Conservation (phyloP, 2,329 filamentous ascomycete species). For the Pseudogymnoascus verrucosus region DNA sequence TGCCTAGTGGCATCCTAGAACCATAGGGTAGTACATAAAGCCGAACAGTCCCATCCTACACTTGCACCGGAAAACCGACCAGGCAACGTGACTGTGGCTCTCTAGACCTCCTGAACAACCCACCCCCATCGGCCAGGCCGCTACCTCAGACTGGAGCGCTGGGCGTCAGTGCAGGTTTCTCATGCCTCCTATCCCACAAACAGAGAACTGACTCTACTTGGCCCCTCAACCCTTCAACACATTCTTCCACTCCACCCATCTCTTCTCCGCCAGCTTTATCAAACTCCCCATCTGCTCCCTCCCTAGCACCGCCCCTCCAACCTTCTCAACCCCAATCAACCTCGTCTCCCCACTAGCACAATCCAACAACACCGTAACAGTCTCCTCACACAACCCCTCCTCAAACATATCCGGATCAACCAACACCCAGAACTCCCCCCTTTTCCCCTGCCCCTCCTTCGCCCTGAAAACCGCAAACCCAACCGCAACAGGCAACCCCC, state of each 20-base stretch:
- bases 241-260: constrained; percentile 50
- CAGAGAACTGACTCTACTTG: background rate
- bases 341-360: constrained; percentile 37
- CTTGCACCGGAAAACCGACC: background rate
- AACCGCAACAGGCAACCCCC: constrained; percentile 63
- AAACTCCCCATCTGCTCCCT: constrained; percentile 53
- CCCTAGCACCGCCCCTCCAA: constrained; percentile 65
- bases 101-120: background rate
- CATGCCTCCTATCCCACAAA: background rate
- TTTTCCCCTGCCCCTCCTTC: constrained; percentile 31
- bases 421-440: constrained; percentile 64
- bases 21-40: too few relatives aligned
- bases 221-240: constrained; percentile 3
- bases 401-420: constrained; percentile 87
- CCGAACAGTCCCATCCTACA: background rate
- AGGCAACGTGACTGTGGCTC: background rate
- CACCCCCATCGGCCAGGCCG: background rate
- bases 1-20: background rate
- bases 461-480: constrained; percentile 74
- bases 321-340: constrained; percentile 71
- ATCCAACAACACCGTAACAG: constrained; percentile 76
- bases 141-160: too few relatives aligned
- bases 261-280: constrained; percentile 49
- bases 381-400: constrained; percentile 75
- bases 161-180: background rate